Evolutionary conservation across 495 filamentous ascomycete genomes (phyloP), one percentile per base, ranked within the genome.

Genomic region (Aspergillus cristatus): DNA sequence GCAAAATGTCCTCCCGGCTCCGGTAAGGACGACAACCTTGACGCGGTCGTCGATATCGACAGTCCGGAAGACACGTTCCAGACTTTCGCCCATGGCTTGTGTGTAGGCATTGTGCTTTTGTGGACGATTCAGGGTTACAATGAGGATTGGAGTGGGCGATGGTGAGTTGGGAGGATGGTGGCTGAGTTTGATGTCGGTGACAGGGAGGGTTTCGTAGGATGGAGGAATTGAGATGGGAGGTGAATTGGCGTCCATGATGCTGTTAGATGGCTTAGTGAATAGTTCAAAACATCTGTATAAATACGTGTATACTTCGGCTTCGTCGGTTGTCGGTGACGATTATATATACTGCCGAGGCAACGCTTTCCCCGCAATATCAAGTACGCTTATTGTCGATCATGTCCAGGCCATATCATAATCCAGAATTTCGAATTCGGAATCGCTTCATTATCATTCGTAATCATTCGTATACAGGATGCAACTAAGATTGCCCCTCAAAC

Each of bases 41-140:
- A 81, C 75, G 12, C 71, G 66, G 12, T 69, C 61, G 36, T 76
- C 71, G 39, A 67, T 43, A 35, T 77, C 73, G 40, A 81, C 69
- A 33, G 72, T 53, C 28, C 56, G 42, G 55, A 74, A 81, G 28
- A 71, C 65, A 18, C 54, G 48, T 43, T 74, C 71, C 25, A 82
- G 63, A 46, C 74, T 72, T 0, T 52, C 30, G 41, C 68, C 62
- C 72, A 82, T 79, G 14, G 51, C 54, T 15, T 43, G 38, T 10
- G 75, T 81, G 54, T 79, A 81, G 35, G 78, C 76, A 74, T 81
- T 82, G 59, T 74, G 60, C 28, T 76, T 74, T 2, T 58, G 51
- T 0, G 75, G 77, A 0, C 78, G 67, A 53, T 78, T 67, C 47
- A 81, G 64, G 3, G 64, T 71, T 20, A 79, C 58, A 18, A 81